Evolutionary conservation across 2,329 filamentous ascomycete genomes (phyloP).

Genomic region (Trichoderma citrinoviride): DNA sequence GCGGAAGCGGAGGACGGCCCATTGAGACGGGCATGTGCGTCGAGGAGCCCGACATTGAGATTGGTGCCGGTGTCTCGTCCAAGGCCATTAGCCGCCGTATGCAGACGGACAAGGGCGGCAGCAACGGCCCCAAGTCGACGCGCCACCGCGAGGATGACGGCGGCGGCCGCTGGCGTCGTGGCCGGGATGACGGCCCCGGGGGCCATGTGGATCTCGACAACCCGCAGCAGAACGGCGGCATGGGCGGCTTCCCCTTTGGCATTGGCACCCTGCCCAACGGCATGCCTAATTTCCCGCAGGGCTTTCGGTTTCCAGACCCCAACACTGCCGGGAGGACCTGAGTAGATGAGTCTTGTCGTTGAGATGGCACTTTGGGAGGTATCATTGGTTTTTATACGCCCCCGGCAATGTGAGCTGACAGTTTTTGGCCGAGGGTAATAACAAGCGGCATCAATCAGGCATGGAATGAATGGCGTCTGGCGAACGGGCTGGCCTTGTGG

Average conservation of each 20-base stretch:
- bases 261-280: slow-evolving; percentile 42
- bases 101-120: slow-evolving; percentile 65
- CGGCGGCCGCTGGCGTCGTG: slow-evolving; percentile 36
- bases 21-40: slow-evolving; percentile 84
- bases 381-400: background rate
- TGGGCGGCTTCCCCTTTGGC: slow-evolving; percentile 39
- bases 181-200: slow-evolving; percentile 32
- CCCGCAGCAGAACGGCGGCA: slow-evolving; percentile 26
- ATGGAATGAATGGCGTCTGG: slow-evolving; percentile 13
- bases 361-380: background rate
- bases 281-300: slow-evolving; percentile 43
- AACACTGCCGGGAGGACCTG: slow-evolving; percentile 24
- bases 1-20: slow-evolving; percentile 79
- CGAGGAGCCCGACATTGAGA: slow-evolving; percentile 98
- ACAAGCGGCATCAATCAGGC: slow-evolving; percentile 18
- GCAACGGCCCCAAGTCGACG: slow-evolving; percentile 63
- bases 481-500: slow-evolving; percentile 2
- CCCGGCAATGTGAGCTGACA: background rate
- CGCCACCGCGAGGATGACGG: slow-evolving; percentile 43
- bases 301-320: slow-evolving; percentile 41
- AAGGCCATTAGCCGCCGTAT: slow-evolving; percentile 75
- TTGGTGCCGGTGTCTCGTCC: slow-evolving; percentile 92
- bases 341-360: background rate
- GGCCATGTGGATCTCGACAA: slow-evolving; percentile 11
- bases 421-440: background rate